phyloP scores from a whole-genome alignment of 176 grass and related monocot genomes.

The Ensete ventricosum region DNA sequence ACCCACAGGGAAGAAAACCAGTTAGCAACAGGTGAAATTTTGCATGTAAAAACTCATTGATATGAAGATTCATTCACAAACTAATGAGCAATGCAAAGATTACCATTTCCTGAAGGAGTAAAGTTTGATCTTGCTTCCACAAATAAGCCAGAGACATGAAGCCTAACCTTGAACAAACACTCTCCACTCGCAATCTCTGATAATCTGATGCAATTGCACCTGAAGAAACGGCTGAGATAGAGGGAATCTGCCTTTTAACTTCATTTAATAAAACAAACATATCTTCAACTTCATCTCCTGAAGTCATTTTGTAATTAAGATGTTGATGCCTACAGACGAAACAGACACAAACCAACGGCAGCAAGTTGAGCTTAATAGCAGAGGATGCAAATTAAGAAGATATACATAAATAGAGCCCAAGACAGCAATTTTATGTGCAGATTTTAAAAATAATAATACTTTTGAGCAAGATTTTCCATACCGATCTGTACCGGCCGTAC shows the following conservation, averaged over 20 bases:
- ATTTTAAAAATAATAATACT: too few species aligned
- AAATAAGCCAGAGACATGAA: slow-evolving; percentile 75
- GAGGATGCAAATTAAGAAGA: not conserved
- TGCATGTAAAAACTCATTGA: not conserved
- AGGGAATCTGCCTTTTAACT: slow-evolving; percentile 62
- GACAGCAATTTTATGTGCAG: too few species aligned
- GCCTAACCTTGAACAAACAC: slow-evolving; percentile 71
- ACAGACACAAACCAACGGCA: slow-evolving; percentile 13
- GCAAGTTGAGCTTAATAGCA: not conserved
- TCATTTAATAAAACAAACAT: slow-evolving; percentile 66
- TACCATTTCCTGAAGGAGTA: slow-evolving; percentile 93
- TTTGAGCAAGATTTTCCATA: too few species aligned
- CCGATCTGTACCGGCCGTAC: too few species aligned
- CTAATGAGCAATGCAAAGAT: not conserved
- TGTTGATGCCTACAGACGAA: slow-evolving; percentile 40
- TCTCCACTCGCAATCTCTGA: slow-evolving; percentile 88
- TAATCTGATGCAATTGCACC: slow-evolving; percentile 92
- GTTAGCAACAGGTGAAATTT: not conserved
- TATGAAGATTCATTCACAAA: not conserved
- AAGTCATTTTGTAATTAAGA: slow-evolving; percentile 54
- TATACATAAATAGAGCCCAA: too few species aligned
- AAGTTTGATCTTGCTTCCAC: slow-evolving; percentile 91
- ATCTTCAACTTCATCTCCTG: slow-evolving; percentile 84
- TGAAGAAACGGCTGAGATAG: slow-evolving; percentile 57
- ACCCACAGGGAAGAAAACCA: slow-evolving; percentile 3